Evolutionary conservation across 2,329 filamentous ascomycete genomes (phyloP).

Genomic region (Chaetomium strumarium): DNA sequence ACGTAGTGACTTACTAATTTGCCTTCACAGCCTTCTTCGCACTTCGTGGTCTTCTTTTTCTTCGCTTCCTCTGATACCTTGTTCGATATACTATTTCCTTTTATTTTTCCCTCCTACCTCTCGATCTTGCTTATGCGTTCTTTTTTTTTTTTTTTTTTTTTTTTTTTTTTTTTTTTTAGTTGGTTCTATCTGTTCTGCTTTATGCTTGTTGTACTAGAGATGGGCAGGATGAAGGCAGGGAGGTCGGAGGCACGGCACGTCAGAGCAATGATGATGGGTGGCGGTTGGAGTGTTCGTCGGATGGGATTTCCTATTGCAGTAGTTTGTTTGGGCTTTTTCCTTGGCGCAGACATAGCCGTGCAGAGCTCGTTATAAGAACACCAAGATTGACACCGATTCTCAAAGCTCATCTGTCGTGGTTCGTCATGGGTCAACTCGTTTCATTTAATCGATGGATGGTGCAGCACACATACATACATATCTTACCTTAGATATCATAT

Average conservation of each 20-base stretch:
- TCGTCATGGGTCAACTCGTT: neutral
- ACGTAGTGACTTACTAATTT: constrained; percentile 21
- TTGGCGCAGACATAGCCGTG: constrained; percentile 3
- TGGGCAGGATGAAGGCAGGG: constrained; percentile 18
- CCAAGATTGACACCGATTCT: constrained; percentile 3
- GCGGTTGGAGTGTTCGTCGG: constrained; percentile 10
- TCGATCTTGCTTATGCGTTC: constrained; percentile 23
- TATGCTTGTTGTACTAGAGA: constrained; percentile 27
- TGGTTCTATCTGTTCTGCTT: constrained; percentile 23
- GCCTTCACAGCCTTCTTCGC: constrained; percentile 27
- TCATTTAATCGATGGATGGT: no score
- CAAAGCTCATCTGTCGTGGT: neutral
- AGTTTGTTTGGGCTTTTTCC: constrained; percentile 3
- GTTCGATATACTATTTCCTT: constrained; percentile 30
- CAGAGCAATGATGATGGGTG: constrained; percentile 9
- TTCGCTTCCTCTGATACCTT: constrained; percentile 26
- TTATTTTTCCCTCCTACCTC: constrained; percentile 22
- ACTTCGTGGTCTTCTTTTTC: constrained; percentile 9
- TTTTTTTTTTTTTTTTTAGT: constrained; percentile 14
- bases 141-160: constrained; percentile 19
- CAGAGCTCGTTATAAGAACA: constrained; percentile 1
- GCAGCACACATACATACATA: no score
- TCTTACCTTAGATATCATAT: no score
- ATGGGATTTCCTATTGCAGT: constrained; percentile 4
- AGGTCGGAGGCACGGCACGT: constrained; percentile 5